Percentiles rank a stretch among this genome's conserved stretches.
Evolutionary conservation across 169 alveolate genomes (phyloP).

Genomic region (Hammondia hammondi): DNA sequence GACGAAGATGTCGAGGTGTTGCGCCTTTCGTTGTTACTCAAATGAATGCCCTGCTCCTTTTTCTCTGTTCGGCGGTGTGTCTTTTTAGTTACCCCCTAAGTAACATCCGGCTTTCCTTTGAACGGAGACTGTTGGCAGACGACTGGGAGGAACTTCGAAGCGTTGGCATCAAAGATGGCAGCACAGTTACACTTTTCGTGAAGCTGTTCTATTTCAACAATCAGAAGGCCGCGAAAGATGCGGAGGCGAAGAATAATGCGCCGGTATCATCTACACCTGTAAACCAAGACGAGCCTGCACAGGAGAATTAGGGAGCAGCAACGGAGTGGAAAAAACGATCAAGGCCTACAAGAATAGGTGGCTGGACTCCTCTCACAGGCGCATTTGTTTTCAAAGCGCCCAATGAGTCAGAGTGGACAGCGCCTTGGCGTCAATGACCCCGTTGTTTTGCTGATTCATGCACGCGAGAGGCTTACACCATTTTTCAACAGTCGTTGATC

Average conservation of each 20-base stretch:
- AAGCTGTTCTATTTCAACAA: constrained; percentile 56
- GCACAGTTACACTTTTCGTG: constrained; percentile 52
- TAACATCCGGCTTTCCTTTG: constrained; percentile 49
- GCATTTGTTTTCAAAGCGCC: too few species aligned
- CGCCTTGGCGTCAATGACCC: too few species aligned
- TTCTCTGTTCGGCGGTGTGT: background rate
- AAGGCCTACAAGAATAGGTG: too few species aligned
- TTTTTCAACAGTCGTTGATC: too few species aligned
- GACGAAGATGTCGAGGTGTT: too few species aligned
- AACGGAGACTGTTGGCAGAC: constrained; percentile 48
- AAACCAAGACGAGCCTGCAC: background rate
- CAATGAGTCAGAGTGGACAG: too few species aligned
- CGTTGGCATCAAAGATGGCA: constrained; percentile 50
- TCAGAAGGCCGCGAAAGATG: constrained; percentile 28
- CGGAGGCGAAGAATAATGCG: background rate
- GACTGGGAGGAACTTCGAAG: constrained; percentile 51
- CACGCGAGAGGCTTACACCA: too few species aligned
- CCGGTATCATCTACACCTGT: background rate
- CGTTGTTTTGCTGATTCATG: too few species aligned
- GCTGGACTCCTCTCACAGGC: too few species aligned
- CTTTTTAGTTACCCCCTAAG: constrained; percentile 50
- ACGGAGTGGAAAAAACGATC: background rate
- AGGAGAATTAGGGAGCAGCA: background rate
- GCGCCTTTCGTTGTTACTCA: too few species aligned
- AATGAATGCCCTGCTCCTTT: background rate